Conservation (phyloP, 2,329 filamentous ascomycete species). For the Periconia macrospinosa region DNA sequence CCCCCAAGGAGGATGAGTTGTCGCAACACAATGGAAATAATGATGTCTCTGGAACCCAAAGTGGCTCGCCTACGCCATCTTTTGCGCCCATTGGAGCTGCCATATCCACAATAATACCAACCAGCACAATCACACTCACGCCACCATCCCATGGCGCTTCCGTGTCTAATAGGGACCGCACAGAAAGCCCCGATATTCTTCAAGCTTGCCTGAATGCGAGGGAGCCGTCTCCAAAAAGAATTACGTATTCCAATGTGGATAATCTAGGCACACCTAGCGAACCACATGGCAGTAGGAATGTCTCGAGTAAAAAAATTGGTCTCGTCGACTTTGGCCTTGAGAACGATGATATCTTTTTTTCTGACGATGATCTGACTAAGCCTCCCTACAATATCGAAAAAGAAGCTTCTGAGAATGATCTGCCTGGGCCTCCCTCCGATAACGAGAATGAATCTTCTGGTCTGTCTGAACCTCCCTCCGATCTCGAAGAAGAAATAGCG, state of each 20-base stretch:
- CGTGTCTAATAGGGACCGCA: constrained; percentile 6
- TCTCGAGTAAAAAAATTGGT: constrained; percentile 1
- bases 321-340: constrained; percentile 21
- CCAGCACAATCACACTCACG: background rate
- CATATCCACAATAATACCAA: constrained; percentile 25
- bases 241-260: background rate
- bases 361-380: constrained; percentile 29
- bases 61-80: constrained; percentile 3
- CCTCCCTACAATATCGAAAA: constrained; percentile 17
- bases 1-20: background rate
- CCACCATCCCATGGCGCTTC: background rate
- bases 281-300: background rate
- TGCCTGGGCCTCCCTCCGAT: constrained; percentile 26
- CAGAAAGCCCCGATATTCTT: constrained; percentile 37
- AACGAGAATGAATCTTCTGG: constrained; percentile 7
- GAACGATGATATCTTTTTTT: constrained; percentile 9
- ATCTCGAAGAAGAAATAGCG: constrained; percentile 6
- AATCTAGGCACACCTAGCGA: background rate
- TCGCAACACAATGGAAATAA: background rate
- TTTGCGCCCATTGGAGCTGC: constrained; percentile 13
- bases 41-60: too few relatives aligned
- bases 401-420: constrained; percentile 20
- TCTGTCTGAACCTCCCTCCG: constrained; percentile 26
- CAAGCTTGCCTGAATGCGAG: constrained; percentile 19
- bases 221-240: background rate